These are phyloP conservation scores for Pyrenochaeta sp. DNA, from an alignment of 2,329 filamentous ascomycete genomes.

Conservation along the genomic window DNA sequence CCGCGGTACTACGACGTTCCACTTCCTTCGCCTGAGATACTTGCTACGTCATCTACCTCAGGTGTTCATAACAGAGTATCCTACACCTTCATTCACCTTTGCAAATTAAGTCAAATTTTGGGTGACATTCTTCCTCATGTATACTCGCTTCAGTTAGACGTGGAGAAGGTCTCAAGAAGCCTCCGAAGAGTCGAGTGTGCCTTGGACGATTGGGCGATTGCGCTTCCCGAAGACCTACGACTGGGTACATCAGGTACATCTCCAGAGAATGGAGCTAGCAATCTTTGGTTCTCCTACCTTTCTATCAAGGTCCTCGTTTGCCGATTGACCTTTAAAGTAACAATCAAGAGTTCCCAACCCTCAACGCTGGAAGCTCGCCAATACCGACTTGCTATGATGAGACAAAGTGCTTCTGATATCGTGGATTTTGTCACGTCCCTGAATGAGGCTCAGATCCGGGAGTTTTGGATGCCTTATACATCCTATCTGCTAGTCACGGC, in stretches of 20 bases:
- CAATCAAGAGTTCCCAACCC: conserved; percentile 1
- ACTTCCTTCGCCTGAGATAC: conserved; percentile 3
- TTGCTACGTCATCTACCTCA: background rate
- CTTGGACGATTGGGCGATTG: conserved; percentile 21
- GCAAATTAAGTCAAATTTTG: conserved; percentile 25
- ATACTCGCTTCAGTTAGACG: conserved; percentile 17
- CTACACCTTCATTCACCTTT: conserved; percentile 23
- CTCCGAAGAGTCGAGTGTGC: conserved; percentile 17
- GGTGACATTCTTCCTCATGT: conserved; percentile 25
- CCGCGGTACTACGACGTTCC: conserved; percentile 23
- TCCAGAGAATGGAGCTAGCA: conserved; percentile 20
- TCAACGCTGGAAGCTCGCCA: conserved; percentile 9
- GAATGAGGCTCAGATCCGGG: conserved; percentile 16
- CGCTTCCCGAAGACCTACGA: conserved; percentile 14
- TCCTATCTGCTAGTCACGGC: conserved; percentile 27
- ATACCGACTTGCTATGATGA: conserved; percentile 18
- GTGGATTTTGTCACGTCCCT: conserved; percentile 14
- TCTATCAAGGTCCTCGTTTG: conserved; percentile 22
- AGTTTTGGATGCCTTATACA: conserved; percentile 33
- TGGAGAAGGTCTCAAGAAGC: conserved; percentile 9
- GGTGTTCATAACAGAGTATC: background rate
- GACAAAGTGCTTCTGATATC: conserved; percentile 15
- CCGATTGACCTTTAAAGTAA: conserved; percentile 20
- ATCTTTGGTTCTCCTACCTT: conserved; percentile 26
- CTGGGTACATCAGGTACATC: background rate